phyloP scores from a whole-genome alignment of 805 yeast genomes.

The Vanderwaltozyma polyspora region DNA sequence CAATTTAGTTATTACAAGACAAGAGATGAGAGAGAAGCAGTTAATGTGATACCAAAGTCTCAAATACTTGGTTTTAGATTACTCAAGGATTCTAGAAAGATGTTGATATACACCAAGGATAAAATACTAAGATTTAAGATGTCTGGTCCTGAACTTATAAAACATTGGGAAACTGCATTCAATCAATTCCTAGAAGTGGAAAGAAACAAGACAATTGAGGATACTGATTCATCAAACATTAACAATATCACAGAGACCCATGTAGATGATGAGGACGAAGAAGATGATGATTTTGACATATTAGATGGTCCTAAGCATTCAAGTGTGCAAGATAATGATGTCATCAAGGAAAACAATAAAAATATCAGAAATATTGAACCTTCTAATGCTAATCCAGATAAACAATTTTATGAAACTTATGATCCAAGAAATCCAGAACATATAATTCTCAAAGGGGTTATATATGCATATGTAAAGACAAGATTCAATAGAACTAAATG shows the following conservation, averaged over 20 bases:
- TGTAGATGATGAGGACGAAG: constrained; percentile 2
- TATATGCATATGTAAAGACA: constrained; percentile 10
- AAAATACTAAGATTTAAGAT: constrained; percentile 9
- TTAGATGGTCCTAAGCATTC: too few species aligned
- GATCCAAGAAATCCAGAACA: constrained; percentile 9
- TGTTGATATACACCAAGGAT: constrained; percentile 11
- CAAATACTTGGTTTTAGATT: constrained; percentile 9
- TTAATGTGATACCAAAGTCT: constrained; percentile 11
- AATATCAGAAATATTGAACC: background rate
- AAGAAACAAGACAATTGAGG: background rate
- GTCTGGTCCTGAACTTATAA: constrained; percentile 2
- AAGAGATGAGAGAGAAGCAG: constrained; percentile 14
- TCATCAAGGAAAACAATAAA: background rate
- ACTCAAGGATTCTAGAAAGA: constrained; percentile 3
- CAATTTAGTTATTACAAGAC: constrained; percentile 19
- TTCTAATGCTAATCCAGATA: constrained; percentile 1
- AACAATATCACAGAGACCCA: background rate
- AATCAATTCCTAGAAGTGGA: background rate
- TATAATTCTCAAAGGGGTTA: constrained; percentile 8
- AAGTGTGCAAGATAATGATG: background rate
- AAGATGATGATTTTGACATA: constrained; percentile 1
- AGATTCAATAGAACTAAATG: constrained; percentile 13
- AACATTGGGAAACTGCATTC: constrained; percentile 8
- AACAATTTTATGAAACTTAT: constrained; percentile 11
- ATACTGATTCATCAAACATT: too few species aligned